phyloP scores from a whole-genome alignment of 2,329 filamentous ascomycete genomes.

The Lasiodiplodia sp. region DNA sequence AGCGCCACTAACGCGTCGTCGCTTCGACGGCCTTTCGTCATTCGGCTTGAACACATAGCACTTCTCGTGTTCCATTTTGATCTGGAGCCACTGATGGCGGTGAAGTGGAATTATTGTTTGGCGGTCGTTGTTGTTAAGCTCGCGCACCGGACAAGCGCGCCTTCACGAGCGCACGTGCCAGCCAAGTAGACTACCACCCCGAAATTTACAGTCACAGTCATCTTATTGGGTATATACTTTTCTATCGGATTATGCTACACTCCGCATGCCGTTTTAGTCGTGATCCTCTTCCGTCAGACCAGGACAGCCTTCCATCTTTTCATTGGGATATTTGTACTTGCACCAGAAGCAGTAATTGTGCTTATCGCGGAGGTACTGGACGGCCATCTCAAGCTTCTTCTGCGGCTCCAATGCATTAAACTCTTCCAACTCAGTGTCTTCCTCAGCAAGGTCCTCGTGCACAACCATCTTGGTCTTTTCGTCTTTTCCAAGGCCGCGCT shows the following conservation, averaged over 20 bases:
- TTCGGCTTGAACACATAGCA: conserved; percentile 55
- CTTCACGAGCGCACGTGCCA: conserved; percentile 27
- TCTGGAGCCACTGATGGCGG: neutral
- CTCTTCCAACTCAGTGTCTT: conserved; percentile 79
- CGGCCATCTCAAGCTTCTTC: conserved; percentile 71
- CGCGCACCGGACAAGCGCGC: conserved; percentile 7
- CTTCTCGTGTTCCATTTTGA: conserved; percentile 56
- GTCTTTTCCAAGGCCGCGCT: conserved; percentile 69
- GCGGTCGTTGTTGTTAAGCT: conserved; percentile 5
- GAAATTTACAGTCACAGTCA: no score
- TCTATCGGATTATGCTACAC: neutral
- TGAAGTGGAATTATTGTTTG: neutral
- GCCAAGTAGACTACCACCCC: neutral
- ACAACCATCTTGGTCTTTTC: conserved; percentile 61
- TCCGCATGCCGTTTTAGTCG: conserved; percentile 54
- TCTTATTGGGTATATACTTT: conserved; percentile 7
- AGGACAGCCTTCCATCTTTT: conserved; percentile 84
- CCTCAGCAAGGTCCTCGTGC: conserved; percentile 76
- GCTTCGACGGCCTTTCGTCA: conserved; percentile 50
- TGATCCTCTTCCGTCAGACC: conserved; percentile 86
- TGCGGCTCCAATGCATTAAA: conserved; percentile 74
- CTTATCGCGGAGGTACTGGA: conserved; percentile 73
- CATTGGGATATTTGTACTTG: conserved; percentile 80
- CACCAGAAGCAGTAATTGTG: conserved; percentile 96
- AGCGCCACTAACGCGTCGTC: conserved; percentile 46